Evolutionary conservation across 306 rosid genomes (phyloP).

Genomic region (Benincasa hispida): DNA sequence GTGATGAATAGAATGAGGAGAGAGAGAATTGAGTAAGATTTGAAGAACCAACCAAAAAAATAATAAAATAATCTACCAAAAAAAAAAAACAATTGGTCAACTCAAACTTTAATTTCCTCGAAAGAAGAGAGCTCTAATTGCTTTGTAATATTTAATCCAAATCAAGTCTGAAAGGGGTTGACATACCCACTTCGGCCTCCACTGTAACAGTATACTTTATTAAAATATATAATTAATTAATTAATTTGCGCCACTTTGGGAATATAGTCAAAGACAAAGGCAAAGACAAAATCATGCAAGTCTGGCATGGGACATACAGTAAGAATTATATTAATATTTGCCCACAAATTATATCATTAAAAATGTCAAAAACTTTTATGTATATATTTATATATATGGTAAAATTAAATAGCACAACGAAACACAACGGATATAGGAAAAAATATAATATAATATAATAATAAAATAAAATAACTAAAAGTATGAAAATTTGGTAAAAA

Average conservation of each 20-base stretch:
- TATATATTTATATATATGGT: too few relatives aligned
- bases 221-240: not conserved
- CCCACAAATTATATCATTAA: not conserved
- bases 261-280: not conserved
- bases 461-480: too few relatives aligned
- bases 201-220: not conserved
- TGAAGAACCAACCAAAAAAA: not conserved
- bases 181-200: not conserved
- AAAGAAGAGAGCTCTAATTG: not conserved
- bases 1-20: too few relatives aligned
- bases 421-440: too few relatives aligned
- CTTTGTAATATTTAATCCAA: not conserved
- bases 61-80: too few relatives aligned
- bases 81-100: not conserved
- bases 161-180: not conserved
- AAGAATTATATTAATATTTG: not conserved
- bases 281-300: not conserved
- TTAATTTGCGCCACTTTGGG: not conserved
- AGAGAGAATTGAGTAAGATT: too few relatives aligned
- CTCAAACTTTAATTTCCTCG: not conserved
- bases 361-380: not conserved
- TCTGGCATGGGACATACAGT: not conserved
- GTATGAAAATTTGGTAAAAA: too few relatives aligned
- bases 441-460: too few relatives aligned
- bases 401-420: too few relatives aligned